Conservation (phyloP, 202 grass and related monocot genomes). For the Panicum hallii region DNA sequence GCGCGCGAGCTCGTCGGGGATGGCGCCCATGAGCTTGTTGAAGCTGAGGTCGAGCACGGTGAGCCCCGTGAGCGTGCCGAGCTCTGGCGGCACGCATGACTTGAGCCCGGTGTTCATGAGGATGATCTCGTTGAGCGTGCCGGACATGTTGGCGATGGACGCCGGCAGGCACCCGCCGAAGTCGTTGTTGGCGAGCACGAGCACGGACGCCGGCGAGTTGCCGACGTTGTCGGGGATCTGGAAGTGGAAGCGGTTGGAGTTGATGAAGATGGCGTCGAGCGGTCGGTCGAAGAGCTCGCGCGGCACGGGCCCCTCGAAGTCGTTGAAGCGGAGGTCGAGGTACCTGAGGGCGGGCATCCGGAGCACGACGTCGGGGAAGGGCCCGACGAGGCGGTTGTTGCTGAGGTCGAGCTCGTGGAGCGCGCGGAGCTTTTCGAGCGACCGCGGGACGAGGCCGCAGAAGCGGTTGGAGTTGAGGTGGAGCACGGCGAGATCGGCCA, state of each 20-base stretch:
- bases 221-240: conserved; percentile 82
- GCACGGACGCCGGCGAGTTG: conserved; percentile 76
- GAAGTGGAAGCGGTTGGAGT: conserved; percentile 81
- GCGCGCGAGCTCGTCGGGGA: conserved; percentile 53
- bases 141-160: conserved; percentile 77
- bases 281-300: conserved; percentile 64
- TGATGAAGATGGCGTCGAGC: conserved; percentile 83
- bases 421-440: conserved; percentile 14
- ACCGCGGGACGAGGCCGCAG: conserved; percentile 64
- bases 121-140: conserved; percentile 73
- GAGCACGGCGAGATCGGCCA: conserved; percentile 72
- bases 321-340: conserved; percentile 81
- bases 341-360: conserved; percentile 51
- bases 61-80: conserved; percentile 57
- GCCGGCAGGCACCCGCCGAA: conserved; percentile 80
- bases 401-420: conserved; percentile 91
- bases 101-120: conserved; percentile 70
- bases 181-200: conserved; percentile 88
- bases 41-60: conserved; percentile 80
- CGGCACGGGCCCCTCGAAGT: conserved; percentile 79
- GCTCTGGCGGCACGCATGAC: conserved; percentile 73
- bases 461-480: conserved; percentile 97
- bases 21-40: conserved; percentile 70
- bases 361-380: conserved; percentile 70
- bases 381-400: conserved; percentile 88